Percentiles rank a stretch among this genome's conserved stretches.
Evolutionary conservation across 306 rosid genomes (phyloP).

Genomic region (Mimosa bimucronata): DNA sequence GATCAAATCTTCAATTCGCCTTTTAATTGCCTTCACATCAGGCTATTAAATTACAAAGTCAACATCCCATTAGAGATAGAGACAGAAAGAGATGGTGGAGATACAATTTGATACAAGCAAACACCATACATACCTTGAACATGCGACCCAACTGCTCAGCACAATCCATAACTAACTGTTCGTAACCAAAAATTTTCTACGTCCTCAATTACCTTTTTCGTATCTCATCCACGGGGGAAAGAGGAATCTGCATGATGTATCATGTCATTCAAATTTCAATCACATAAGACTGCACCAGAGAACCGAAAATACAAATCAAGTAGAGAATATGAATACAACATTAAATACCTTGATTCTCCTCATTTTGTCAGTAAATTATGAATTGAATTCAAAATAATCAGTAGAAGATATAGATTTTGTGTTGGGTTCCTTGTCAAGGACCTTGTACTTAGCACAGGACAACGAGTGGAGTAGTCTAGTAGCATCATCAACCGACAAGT

Average conservation of each 20-base stretch:
- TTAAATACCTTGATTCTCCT: conserved; percentile 85
- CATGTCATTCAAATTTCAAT: conserved; percentile 18
- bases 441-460: conserved; percentile 96
- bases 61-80: conserved; percentile 2
- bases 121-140: conserved; percentile 84
- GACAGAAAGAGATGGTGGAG: not conserved
- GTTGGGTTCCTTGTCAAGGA: conserved; percentile 78
- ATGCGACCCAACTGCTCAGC: conserved; percentile 91
- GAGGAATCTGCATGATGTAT: conserved; percentile 68
- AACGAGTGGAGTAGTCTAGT: conserved; percentile 86
- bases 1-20: conserved; percentile 92
- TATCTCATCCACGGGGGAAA: conserved; percentile 95
- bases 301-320: not conserved
- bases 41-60: conserved; percentile 60
- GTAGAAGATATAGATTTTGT: conserved; percentile 67
- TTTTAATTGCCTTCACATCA: conserved; percentile 87
- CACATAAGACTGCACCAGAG: not conserved
- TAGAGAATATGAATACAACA: not conserved
- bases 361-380: conserved; percentile 86
- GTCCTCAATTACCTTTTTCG: conserved; percentile 88
- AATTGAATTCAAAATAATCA: conserved; percentile 82
- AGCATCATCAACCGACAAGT: conserved; percentile 81
- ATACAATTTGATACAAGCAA: not conserved
- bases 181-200: conserved; percentile 86
- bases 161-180: conserved; percentile 86